phyloP scores from a whole-genome alignment of 306 rosid genomes.

The Vachellia collinsii region DNA sequence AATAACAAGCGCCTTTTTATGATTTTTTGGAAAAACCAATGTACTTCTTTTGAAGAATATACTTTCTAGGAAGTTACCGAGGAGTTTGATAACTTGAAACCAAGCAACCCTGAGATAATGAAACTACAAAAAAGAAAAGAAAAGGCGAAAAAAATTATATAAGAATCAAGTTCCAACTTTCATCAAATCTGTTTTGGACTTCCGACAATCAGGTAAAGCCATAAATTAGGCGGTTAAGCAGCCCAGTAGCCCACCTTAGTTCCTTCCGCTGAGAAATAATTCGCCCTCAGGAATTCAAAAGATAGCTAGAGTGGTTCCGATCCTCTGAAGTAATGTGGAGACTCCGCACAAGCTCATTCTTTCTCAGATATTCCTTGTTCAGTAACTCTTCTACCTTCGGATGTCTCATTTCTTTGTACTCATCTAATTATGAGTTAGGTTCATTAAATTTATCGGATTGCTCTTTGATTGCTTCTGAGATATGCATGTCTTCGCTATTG shows the following conservation, averaged over 20 bases:
- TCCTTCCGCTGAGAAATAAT: neutral
- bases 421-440: neutral
- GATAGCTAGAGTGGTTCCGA: too few species aligned
- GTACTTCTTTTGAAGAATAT: too few species aligned
- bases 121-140: too few species aligned
- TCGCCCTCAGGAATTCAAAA: neutral
- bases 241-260: too few species aligned
- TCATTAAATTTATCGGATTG: neutral
- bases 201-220: neutral
- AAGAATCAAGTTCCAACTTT: neutral
- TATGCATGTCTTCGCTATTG: neutral
- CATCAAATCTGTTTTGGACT: neutral
- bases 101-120: neutral
- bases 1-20: too few species aligned
- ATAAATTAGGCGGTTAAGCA: too few species aligned
- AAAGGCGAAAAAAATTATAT: too few species aligned
- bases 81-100: neutral
- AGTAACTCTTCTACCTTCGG: neutral
- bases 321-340: neutral
- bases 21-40: too few species aligned
- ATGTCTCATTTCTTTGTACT: neutral
- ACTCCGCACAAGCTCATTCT: neutral
- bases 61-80: neutral
- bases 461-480: neutral
- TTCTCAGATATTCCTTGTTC: too few species aligned